A percentile compares a stretch with the other conserved stretches of the same genome.
phyloP scores from a whole-genome alignment of 2,329 filamentous ascomycete species.

The Aspergillus proliferans region DNA sequence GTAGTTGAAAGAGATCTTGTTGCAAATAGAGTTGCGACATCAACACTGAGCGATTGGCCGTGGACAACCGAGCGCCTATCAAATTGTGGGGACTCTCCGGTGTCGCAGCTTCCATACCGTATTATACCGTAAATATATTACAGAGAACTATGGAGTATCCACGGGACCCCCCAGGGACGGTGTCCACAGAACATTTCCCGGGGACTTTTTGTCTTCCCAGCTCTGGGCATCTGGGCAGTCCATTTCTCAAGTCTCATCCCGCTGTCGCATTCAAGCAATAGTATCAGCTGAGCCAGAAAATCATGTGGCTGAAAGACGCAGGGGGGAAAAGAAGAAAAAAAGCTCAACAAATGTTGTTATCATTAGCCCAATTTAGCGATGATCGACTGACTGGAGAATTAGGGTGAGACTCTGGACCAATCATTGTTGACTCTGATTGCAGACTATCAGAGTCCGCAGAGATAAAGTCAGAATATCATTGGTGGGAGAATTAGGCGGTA shows the following conservation, averaged over 20 bases:
- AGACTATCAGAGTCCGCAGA: no score
- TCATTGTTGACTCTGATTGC: background rate
- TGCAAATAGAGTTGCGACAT: slow-evolving; percentile 1
- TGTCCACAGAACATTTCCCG: no score
- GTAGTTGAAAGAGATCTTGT: background rate
- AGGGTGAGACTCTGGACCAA: background rate
- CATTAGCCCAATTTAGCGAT: background rate
- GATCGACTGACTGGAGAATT: background rate
- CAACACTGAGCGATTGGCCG: background rate
- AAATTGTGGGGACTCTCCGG: slow-evolving; percentile 1
- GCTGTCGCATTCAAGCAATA: background rate
- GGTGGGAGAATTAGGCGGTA: slow-evolving; percentile 10
- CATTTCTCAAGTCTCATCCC: background rate
- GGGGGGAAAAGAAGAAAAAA: background rate
- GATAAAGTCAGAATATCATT: background rate
- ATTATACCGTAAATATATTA: no score
- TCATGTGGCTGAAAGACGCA: background rate
- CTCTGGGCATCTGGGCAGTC: background rate
- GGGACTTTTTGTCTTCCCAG: background rate
- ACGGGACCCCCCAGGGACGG: no score
- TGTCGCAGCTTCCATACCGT: background rate
- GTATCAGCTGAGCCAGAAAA: background rate
- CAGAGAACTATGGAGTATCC: no score
- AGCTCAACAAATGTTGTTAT: background rate
- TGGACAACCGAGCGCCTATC: background rate